A percentile compares a stretch with the other conserved stretches of the same genome.
phyloP scores from a whole-genome alignment of 2,329 filamentous ascomycete species.

The Penicillium brevicompactum region DNA sequence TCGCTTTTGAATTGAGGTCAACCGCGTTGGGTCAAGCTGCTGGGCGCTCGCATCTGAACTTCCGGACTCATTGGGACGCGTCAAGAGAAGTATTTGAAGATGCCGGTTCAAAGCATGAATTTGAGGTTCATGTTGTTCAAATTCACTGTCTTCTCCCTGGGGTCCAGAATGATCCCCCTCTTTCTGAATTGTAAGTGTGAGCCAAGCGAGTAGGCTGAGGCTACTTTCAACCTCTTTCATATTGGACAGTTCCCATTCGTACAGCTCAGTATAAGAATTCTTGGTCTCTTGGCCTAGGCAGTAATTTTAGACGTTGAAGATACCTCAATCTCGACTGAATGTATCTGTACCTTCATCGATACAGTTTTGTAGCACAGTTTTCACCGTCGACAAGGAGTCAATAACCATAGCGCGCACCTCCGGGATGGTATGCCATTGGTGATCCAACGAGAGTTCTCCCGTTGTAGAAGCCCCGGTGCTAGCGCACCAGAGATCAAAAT shows the following conservation, averaged over 20 bases:
- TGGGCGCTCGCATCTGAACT: background rate
- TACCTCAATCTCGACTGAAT: too few relatives aligned
- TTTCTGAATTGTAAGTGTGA: background rate
- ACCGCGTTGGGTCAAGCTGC: background rate
- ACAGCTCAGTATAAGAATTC: too few relatives aligned
- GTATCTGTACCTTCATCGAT: background rate
- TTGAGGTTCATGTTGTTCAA: background rate
- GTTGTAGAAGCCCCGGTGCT: background rate
- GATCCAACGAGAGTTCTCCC: background rate
- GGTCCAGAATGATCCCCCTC: background rate
- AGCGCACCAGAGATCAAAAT: background rate
- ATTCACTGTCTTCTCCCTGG: background rate
- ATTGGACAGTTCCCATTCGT: background rate
- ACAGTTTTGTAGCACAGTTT: background rate
- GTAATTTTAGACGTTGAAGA: background rate
- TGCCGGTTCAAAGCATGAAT: background rate
- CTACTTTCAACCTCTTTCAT: background rate
- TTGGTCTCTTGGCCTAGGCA: background rate
- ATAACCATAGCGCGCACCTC: background rate
- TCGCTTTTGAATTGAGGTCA: background rate
- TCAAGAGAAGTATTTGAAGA: background rate
- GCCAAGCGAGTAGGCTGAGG: background rate
- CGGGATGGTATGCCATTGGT: background rate
- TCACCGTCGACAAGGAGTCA: background rate
- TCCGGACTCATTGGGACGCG: background rate